A percentile compares a stretch with the other conserved stretches of the same genome.
Evolutionary conservation across 2,329 filamentous ascomycete species (phyloP).

Genomic region (Chaetothyriales sp.): DNA sequence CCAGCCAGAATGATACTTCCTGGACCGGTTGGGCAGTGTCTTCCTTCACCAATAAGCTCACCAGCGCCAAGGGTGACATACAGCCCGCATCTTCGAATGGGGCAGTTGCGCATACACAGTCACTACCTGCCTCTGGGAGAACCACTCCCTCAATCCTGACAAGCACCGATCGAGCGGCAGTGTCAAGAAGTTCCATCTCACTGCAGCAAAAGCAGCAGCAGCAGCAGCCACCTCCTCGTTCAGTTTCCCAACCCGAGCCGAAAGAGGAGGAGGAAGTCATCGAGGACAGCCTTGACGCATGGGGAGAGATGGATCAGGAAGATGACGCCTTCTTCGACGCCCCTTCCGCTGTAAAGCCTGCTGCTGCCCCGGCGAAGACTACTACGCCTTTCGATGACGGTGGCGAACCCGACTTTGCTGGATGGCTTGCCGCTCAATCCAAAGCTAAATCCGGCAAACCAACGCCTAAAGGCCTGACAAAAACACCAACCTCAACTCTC

Average conservation of each 20-base stretch:
- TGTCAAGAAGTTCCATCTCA: conserved; percentile 6
- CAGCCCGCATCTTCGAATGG: conserved; percentile 36
- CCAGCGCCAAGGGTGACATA: conserved; percentile 74
- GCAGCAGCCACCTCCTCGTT: not conserved
- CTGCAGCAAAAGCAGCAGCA: conserved; percentile 1
- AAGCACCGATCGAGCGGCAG: conserved; percentile 1
- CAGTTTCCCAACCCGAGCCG: conserved; percentile 20
- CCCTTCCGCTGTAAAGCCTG: conserved; percentile 18
- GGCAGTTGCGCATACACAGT: conserved; percentile 27
- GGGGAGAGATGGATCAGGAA: conserved; percentile 52
- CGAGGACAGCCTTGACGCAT: conserved; percentile 54
- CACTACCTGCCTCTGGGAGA: conserved; percentile 31
- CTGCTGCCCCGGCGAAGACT: conserved; percentile 19
- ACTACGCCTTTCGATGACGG: conserved; percentile 54
- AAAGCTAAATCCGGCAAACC: conserved; percentile 57
- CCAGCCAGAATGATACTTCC: conserved; percentile 56
- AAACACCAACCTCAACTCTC: conserved; percentile 31
- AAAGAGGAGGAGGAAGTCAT: conserved; percentile 40
- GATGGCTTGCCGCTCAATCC: conserved; percentile 79
- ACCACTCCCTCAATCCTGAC: conserved; percentile 19
- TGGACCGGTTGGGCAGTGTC: conserved; percentile 99
- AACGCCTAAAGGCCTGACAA: conserved; percentile 69
- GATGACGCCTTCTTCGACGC: conserved; percentile 34
- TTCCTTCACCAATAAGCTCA: conserved; percentile 90
- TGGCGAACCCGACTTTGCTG: conserved; percentile 86